Percentiles rank a stretch among this genome's conserved stretches.
Conservation (phyloP, 176 grass and related monocot species). For the Ensete ventricosum region DNA sequence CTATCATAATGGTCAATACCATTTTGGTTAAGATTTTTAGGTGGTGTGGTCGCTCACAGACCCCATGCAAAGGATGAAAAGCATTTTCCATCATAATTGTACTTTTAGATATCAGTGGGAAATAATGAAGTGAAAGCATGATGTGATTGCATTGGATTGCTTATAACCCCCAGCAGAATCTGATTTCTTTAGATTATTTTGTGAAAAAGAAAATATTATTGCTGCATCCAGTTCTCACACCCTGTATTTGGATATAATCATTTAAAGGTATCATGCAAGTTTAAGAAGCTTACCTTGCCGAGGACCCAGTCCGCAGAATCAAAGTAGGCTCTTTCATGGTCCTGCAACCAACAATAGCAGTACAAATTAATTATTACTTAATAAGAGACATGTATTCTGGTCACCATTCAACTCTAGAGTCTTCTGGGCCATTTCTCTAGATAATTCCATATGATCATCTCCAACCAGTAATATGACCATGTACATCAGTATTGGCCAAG, state of each 20-base stretch:
- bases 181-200: no score
- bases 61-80: no score
- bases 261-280: background rate
- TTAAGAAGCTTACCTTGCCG: conserved; percentile 47
- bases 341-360: conserved; percentile 33
- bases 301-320: conserved; percentile 93
- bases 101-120: no score
- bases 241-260: background rate
- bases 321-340: conserved; percentile 84
- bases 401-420: background rate
- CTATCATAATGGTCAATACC: no score
- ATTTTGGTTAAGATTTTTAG: no score
- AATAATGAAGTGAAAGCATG: no score
- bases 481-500: background rate
- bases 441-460: background rate
- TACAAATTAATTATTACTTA: background rate
- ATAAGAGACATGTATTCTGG: background rate
- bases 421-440: background rate
- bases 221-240: background rate
- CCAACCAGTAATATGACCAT: background rate
- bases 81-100: no score
- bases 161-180: no score
- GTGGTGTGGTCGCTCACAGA: no score
- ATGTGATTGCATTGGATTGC: no score
- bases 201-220: background rate